phyloP scores from a whole-genome alignment of 1,139 yeast species.

The Saccharomyces hybrid region DNA sequence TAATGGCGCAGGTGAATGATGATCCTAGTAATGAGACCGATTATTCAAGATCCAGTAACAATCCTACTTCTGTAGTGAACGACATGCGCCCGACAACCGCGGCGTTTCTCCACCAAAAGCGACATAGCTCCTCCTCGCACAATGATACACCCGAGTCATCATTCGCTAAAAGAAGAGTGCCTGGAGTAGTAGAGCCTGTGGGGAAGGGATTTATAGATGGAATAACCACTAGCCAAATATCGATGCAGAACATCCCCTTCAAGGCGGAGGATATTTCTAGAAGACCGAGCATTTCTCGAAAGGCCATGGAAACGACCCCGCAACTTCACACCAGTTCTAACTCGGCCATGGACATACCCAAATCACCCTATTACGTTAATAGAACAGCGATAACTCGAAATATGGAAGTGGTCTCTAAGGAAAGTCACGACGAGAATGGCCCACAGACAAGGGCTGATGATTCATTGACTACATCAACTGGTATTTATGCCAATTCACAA shows the following conservation, averaged over 20 bases:
- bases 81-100: not conserved
- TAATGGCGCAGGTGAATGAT: not conserved
- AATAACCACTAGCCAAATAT: not conserved
- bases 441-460: too few relatives aligned
- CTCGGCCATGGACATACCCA: not conserved
- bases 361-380: not conserved
- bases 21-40: not conserved
- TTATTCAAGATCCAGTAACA: too few relatives aligned
- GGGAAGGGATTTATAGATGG: not conserved
- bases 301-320: not conserved
- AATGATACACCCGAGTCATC: not conserved
- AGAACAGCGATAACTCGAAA: not conserved
- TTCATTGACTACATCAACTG: too few relatives aligned
- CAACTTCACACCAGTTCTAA: not conserved
- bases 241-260: not conserved
- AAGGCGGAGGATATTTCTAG: not conserved
- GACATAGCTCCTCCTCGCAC: constrained; percentile 3
- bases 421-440: not conserved
- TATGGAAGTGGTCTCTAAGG: not conserved
- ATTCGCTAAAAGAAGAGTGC: not conserved
- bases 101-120: constrained; percentile 4
- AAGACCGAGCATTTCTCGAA: constrained; percentile 1
- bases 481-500: too few relatives aligned
- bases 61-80: not conserved
- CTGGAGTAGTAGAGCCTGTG: not conserved